A percentile compares a stretch with the other conserved stretches of the same genome.
Conservation (phyloP, 2,329 filamentous ascomycete genomes). For the Alternaria triticina region DNA sequence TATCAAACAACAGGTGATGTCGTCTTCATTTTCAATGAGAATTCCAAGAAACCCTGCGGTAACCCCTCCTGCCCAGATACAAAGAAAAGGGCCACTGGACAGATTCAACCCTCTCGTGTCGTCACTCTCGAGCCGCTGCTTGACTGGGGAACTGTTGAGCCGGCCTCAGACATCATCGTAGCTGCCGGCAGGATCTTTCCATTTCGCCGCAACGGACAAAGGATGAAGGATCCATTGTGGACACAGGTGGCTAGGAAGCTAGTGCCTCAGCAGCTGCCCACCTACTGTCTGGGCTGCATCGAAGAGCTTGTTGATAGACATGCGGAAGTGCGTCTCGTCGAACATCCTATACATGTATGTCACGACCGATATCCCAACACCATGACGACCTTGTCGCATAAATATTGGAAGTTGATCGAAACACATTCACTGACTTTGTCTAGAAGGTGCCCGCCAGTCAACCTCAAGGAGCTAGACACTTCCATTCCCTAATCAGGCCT, state of each 20-base stretch:
- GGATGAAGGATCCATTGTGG: slow-evolving; percentile 15
- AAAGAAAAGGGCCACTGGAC: not conserved
- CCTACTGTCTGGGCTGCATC: slow-evolving; percentile 22
- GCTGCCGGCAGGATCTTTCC: slow-evolving; percentile 4
- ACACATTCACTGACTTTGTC: not conserved
- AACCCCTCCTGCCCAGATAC: not conserved
- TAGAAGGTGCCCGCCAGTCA: not conserved
- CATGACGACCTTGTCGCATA: not conserved
- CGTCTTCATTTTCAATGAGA: slow-evolving; percentile 7
- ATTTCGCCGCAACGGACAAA: slow-evolving; percentile 16
- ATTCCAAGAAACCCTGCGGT: not conserved
- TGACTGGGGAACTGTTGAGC: slow-evolving; percentile 15
- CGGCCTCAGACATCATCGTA: not conserved
- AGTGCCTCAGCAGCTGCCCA: not conserved
- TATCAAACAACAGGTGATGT: not conserved
- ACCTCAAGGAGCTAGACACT: not conserved
- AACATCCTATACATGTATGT: not conserved
- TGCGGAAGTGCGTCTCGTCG: not conserved
- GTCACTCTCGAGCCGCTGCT: slow-evolving; percentile 17
- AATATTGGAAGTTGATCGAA: not conserved
- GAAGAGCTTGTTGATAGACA: slow-evolving; percentile 9
- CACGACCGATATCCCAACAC: not conserved
- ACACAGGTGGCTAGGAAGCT: slow-evolving; percentile 2
- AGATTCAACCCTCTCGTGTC: not conserved
- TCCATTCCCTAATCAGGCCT: not conserved